Evolutionary conservation across 257 asterid genomes (phyloP).

Genomic region (Primulina eburnea): DNA sequence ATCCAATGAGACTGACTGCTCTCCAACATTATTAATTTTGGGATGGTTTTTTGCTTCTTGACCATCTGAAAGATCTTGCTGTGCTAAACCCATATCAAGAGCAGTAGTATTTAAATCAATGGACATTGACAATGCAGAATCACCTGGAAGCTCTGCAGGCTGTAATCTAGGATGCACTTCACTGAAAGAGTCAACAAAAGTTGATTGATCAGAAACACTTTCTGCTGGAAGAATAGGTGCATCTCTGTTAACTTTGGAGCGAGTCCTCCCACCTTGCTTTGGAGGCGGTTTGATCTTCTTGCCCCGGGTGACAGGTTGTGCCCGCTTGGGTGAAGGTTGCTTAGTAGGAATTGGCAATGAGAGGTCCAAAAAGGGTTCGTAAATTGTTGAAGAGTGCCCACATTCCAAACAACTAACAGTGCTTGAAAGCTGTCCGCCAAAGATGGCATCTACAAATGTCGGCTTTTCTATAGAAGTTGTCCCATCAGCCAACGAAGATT

Average conservation of each 20-base stretch:
- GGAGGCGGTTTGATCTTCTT: conserved; percentile 76
- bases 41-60: conserved; percentile 28
- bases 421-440: conserved; percentile 84
- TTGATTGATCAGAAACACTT: conserved; percentile 39
- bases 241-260: conserved; percentile 44
- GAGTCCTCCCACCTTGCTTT: conserved; percentile 46
- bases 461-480: conserved; percentile 34
- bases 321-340: conserved; percentile 54
- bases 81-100: conserved; percentile 47
- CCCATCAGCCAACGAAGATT: conserved; percentile 35
- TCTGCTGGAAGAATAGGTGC: conserved; percentile 31
- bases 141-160: conserved; percentile 38
- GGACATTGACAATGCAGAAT: conserved; percentile 35
- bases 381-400: conserved; percentile 66
- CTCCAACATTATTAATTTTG: conserved; percentile 29
- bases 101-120: conserved; percentile 36
- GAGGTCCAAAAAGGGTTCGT: conserved; percentile 81
- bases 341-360: conserved; percentile 87
- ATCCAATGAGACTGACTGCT: conserved; percentile 29
- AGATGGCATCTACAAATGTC: conserved; percentile 65
- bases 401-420: conserved; percentile 81
- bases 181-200: conserved; percentile 31
- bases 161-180: conserved; percentile 33
- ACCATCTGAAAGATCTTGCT: conserved; percentile 35
- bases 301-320: conserved; percentile 46